Evolutionary conservation across 2,329 filamentous ascomycete species (phyloP), one percentile per base, ranked within the genome.

Genomic region (Tolypocladium nubicola): DNA sequence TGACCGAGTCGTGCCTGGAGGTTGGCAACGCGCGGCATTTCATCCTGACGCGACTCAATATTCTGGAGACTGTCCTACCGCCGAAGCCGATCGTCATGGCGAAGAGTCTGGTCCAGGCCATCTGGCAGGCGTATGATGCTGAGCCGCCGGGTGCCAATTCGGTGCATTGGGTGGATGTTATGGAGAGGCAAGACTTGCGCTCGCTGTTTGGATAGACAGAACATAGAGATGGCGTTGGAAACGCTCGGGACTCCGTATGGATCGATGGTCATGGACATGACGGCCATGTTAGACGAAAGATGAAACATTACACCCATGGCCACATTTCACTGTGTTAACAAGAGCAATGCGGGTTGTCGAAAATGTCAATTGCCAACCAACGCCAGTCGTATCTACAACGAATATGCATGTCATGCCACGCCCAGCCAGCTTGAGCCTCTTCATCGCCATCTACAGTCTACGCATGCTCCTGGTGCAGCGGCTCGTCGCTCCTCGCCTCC

Each of bases 401-500:
- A 3, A 26, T 26, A 4, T 47, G 26, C 14, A 49, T 19, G 23
- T 4, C 45, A 30, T 10, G 45, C n/a, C 43, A 26, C 3, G 21
- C 26, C 21, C 10, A 14, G 3, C 11, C 41, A 14, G 37, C 13
- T 38, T 13, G n/a, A 26, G 13, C 2, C 41, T 13, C 21, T 4
- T 5, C 21, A 11, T 21, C n/a, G 2, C 14, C 30, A 11, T n/a
- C 3, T 35, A 13, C 1, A 14, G 30, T 35, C 53, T 56, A 60
- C 3, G 49, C 59, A 40, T 57, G 41, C 33, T 60, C 59, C 11
- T 60, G 23, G 49, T 59, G 59, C n/a, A 49, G 41, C 3, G 47
- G 59, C 21, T 16, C 30, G 2, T 57, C 55, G 38, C 45, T 55
- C 1, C 49, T 8, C 16, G 7, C 37, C 21, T 57, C 41, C 19